phyloP scores from a whole-genome alignment of 2,329 filamentous ascomycete species.

The Sclerotinia nivalis region DNA sequence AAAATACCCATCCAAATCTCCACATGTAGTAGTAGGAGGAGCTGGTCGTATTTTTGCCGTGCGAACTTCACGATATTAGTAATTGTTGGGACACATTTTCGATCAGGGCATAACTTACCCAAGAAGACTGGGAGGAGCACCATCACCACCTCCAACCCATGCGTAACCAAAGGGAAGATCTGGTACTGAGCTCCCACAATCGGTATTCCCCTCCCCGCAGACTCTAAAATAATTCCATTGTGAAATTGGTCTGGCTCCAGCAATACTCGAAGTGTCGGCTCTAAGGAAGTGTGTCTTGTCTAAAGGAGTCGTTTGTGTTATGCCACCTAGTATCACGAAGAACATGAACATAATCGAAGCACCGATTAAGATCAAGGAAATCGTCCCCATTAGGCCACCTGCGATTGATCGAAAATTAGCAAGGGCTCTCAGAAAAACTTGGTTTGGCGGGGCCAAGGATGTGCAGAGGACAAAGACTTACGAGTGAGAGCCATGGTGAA shows the following conservation, averaged over 20 bases:
- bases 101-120: slow-evolving; percentile 44
- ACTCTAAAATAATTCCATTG: slow-evolving; percentile 93
- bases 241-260: slow-evolving; percentile 62
- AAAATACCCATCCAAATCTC: slow-evolving; percentile 91
- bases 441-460: background rate
- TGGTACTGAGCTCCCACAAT: slow-evolving; percentile 64
- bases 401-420: slow-evolving; percentile 12
- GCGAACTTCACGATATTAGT: slow-evolving; percentile 45
- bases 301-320: slow-evolving; percentile 56
- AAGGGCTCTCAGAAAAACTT: background rate
- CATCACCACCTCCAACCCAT: slow-evolving; percentile 56
- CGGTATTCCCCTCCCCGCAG: slow-evolving; percentile 63
- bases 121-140: slow-evolving; percentile 56
- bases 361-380: slow-evolving; percentile 62
- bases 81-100: background rate
- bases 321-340: slow-evolving; percentile 64
- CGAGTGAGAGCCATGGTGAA: background rate
- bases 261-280: slow-evolving; percentile 72
- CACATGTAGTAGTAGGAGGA: slow-evolving; percentile 76
- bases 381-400: slow-evolving; percentile 57
- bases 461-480: background rate
- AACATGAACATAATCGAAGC: slow-evolving; percentile 64
- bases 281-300: slow-evolving; percentile 83
- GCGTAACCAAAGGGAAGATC: slow-evolving; percentile 73
- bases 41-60: slow-evolving; percentile 57